Conservation (phyloP, 495 filamentous ascomycete species). For the Haplographium delicatum region DNA sequence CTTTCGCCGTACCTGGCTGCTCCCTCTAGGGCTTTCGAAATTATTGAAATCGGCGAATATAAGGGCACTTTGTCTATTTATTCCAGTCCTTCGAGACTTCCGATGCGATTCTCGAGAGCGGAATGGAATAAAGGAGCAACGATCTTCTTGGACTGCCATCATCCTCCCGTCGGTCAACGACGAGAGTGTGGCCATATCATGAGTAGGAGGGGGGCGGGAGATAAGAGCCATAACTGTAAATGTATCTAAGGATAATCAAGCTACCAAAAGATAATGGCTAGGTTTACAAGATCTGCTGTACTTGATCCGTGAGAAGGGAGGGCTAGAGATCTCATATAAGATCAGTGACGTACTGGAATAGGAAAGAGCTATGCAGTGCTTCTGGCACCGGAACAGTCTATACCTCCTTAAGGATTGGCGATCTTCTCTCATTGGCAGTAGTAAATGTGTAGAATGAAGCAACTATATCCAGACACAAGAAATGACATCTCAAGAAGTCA, state of each 20-base stretch:
- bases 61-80: constrained; percentile 3
- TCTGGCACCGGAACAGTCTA: background rate
- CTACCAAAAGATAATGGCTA: background rate
- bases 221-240: background rate
- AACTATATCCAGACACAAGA: too few relatives aligned
- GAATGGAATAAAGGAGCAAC: background rate
- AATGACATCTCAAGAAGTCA: too few relatives aligned
- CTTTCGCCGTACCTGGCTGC: background rate
- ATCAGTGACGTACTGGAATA: background rate
- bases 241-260: background rate
- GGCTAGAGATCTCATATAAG: background rate
- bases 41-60: constrained; percentile 10
- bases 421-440: background rate
- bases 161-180: background rate
- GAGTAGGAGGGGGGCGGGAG: constrained; percentile 1
- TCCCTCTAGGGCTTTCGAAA: background rate
- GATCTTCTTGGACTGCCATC: background rate
- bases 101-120: background rate
- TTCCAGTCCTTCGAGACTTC: background rate
- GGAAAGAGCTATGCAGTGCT: background rate
- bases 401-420: background rate
- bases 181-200: constrained; percentile 7
- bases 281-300: background rate
- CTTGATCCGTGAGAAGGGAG: background rate
- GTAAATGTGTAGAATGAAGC: too few relatives aligned